Evolutionary conservation across 2,329 filamentous ascomycete genomes (phyloP), one percentile per base, ranked within the genome.

Genomic region (Thielaviopsis populi): DNA sequence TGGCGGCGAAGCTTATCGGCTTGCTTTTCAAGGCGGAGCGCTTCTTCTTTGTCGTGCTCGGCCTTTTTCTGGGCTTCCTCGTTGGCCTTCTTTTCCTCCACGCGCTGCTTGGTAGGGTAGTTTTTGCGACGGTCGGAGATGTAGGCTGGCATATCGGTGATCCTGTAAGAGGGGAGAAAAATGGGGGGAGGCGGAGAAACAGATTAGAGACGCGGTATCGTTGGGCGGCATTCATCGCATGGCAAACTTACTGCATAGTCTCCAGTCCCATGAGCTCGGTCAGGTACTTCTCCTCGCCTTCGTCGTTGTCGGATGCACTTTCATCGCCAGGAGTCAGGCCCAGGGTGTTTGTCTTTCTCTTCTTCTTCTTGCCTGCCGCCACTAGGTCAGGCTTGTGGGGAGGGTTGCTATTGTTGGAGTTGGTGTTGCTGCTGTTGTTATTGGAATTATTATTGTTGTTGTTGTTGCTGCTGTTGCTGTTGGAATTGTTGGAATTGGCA

Each of bases 111-210:
- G 1, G 91, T 96, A 1, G 92, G 92, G 72, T 83, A 97, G 61
- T 86, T 85, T 68, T 83, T 86, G 71, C 81, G 87, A 66, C 92
- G 84, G 73, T 96, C 90, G 60, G 84, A 84, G 67, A 95, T 83
- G 84, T 90, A 97, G 6, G 83, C 82, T 27, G 83, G 81, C 63
- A 96, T 79, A 70, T 96, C 91, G 65, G 82, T 82, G 17, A 82
- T 77, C 65, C 80, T 83, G 63, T 37, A 2, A 30, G 17, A n/a
- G 17, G 8, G 42, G 17, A 15, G 33, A 41, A 41, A 3, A 37
- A 58, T 13, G 24, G 22, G 33, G 56, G 33, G 33, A 8, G 33
- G 33, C 33, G 15, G n/a, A 56, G 27, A 56, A 17, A 56, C 2
- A 37, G n/a, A 59, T 48, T 50, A 56, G 33, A 56, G 13, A 30